Evolutionary conservation across 345 rosid species (phyloP).

Genomic region (Gossypioides kirkii): DNA sequence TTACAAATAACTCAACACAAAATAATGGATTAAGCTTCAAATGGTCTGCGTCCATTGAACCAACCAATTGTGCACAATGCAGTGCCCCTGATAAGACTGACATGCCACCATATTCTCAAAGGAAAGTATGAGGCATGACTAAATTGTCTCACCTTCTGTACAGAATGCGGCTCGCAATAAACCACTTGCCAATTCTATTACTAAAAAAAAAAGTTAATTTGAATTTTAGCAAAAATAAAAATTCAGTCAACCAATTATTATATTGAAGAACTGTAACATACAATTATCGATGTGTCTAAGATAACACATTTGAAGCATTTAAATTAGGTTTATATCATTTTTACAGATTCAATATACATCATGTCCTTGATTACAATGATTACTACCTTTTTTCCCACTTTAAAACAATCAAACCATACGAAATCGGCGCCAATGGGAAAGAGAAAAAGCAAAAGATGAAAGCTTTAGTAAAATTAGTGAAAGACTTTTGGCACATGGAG

Average conservation of each 20-base stretch:
- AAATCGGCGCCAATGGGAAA: not conserved
- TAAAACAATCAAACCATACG: not conserved
- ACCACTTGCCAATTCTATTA: too few relatives aligned
- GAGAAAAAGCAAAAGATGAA: not conserved
- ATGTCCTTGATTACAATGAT: not conserved
- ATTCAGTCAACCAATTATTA: conserved; percentile 4
- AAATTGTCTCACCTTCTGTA: not conserved
- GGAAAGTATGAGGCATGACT: conserved; percentile 2
- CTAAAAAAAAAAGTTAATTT: too few relatives aligned
- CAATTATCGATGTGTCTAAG: conserved; percentile 1
- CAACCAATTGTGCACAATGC: not conserved
- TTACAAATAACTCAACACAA: not conserved
- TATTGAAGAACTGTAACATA: not conserved
- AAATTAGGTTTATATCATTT: not conserved
- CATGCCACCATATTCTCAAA: not conserved
- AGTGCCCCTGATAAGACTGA: conserved; percentile 3
- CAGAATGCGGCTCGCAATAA: not conserved
- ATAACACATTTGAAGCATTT: not conserved
- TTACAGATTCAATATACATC: not conserved
- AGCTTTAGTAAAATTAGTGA: not conserved
- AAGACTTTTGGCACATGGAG: conserved; percentile 11
- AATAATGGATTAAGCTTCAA: not conserved
- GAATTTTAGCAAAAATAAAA: not conserved
- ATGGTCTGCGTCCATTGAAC: conserved; percentile 7
- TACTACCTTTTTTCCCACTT: not conserved